Evolutionary conservation across 148 eudicot genomes (phyloP).

Genomic region (Amaranthus cruentus): DNA sequence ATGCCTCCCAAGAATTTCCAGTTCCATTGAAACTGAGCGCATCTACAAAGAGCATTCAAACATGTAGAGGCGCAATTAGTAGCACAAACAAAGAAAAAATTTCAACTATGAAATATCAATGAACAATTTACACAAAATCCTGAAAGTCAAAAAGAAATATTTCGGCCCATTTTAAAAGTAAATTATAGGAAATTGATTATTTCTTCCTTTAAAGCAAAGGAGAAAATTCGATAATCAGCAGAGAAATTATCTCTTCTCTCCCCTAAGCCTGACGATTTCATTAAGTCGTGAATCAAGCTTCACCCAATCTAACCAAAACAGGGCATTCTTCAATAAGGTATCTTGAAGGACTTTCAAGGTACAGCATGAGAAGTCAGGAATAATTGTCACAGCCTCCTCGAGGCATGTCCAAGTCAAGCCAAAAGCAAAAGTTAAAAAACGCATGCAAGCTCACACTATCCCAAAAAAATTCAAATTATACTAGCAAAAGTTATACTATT

Average conservation of each 20-base stretch:
- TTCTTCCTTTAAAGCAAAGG: neutral
- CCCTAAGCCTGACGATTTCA: neutral
- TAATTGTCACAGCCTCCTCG: no score
- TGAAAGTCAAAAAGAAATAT: no score
- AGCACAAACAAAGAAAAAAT: neutral
- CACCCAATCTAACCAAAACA: neutral
- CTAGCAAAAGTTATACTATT: no score
- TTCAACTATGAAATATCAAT: neutral
- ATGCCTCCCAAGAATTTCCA: conserved; percentile 92
- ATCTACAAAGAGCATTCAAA: conserved; percentile 47
- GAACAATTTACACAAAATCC: neutral
- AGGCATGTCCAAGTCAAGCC: no score
- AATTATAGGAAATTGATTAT: neutral
- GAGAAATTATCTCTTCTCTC: neutral
- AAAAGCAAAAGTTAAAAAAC: no score
- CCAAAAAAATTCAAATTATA: no score
- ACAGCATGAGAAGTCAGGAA: no score
- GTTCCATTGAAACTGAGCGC: conserved; percentile 77
- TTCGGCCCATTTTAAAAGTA: neutral
- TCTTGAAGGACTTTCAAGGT: no score
- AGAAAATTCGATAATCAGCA: neutral
- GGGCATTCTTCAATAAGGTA: neutral
- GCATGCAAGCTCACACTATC: no score
- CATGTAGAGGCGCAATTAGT: conserved; percentile 1
- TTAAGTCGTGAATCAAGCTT: neutral